Percentiles rank a stretch among this genome's conserved stretches.
Conservation (phyloP, 257 asterid species). For the Leptodermis oblonga region DNA sequence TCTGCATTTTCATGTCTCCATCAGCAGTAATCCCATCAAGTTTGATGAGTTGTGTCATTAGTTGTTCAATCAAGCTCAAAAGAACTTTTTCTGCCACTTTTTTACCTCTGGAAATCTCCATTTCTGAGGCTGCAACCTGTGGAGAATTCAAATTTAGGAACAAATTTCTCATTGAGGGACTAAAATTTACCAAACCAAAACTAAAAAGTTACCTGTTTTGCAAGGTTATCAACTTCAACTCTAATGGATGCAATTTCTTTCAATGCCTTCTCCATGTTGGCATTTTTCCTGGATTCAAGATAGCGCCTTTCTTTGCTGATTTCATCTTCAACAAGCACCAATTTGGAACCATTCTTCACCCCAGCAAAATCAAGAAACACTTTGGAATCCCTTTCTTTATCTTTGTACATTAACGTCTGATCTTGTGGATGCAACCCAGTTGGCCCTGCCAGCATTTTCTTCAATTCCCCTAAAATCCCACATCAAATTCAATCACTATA, state of each 20-base stretch:
- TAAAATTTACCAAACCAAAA: too few relatives aligned
- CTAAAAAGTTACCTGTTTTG: slow-evolving; percentile 54
- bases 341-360: slow-evolving; percentile 63
- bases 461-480: slow-evolving; percentile 61
- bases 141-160: background rate
- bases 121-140: slow-evolving; percentile 68
- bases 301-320: slow-evolving; percentile 46
- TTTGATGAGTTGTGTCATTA: slow-evolving; percentile 82
- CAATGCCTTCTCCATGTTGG: slow-evolving; percentile 56
- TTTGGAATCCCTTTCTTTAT: slow-evolving; percentile 70
- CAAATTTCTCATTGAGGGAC: background rate
- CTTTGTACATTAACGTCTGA: slow-evolving; percentile 65
- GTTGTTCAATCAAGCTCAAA: slow-evolving; percentile 58
- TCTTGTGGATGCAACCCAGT: slow-evolving; percentile 66
- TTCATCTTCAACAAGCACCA: slow-evolving; percentile 65
- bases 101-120: slow-evolving; percentile 68
- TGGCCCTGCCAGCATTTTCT: slow-evolving; percentile 58
- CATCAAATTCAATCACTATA: slow-evolving; percentile 11
- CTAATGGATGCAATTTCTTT: slow-evolving; percentile 60
- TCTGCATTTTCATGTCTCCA: slow-evolving; percentile 81
- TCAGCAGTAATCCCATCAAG: slow-evolving; percentile 82
- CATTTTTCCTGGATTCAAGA: slow-evolving; percentile 45
- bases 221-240: slow-evolving; percentile 66
- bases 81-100: slow-evolving; percentile 62
- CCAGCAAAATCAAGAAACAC: slow-evolving; percentile 67